Base-by-base conservation (phyloP, 768 basidiomycete genomes). In the Dentipellis sp. region DNA sequence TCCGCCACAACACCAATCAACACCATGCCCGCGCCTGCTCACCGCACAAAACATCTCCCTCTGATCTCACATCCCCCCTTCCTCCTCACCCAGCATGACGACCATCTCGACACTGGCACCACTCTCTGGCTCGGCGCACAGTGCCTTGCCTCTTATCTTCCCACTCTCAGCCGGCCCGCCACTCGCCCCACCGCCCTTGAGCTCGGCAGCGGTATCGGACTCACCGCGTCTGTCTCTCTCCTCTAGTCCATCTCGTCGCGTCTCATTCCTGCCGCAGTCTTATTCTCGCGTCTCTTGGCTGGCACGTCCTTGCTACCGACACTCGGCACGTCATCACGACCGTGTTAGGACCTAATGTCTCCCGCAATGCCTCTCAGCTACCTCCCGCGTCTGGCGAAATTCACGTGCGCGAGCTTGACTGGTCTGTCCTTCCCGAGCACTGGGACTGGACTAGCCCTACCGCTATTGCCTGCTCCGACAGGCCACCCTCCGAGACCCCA, bases 101-200 rank as follows among this genome's bases (percentile, higher is more conserved):
- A 87, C 63, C 83, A 86, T 42, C 63, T 68, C 14, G 80, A 84
- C 22, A 92, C 88, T 57, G 91, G 91, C 16, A 91, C 89, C 2
- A 81, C 87, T 2, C 80, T 93, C 52, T 93, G 91, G 91, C 81
- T 92, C 53, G 83, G 82, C 42, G 87, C 83, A 0, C 91, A 94
- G 68, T 78, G 86, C 65, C 77, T 93, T 39, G 76, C 86, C 16
- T 64, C 75, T 46, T 89, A 83, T 65, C 74, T 91, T 35, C 40
- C 42, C 10, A 52, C 45, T 10, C 38, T 19, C 39, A 56, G 62
- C 53, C 49, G 54, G 46, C 50, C 55, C 48, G 46, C 52, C 36
- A 56, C 53, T 51, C 67, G 69, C 58, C 72, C 67, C 29, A 72
- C 73, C 54, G 84, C 79, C 8, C 71, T 92, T 56, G 92, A 95